Evolutionary conservation across 345 rosid species (phyloP).

Genomic region (Gossypium ekmanianum): DNA sequence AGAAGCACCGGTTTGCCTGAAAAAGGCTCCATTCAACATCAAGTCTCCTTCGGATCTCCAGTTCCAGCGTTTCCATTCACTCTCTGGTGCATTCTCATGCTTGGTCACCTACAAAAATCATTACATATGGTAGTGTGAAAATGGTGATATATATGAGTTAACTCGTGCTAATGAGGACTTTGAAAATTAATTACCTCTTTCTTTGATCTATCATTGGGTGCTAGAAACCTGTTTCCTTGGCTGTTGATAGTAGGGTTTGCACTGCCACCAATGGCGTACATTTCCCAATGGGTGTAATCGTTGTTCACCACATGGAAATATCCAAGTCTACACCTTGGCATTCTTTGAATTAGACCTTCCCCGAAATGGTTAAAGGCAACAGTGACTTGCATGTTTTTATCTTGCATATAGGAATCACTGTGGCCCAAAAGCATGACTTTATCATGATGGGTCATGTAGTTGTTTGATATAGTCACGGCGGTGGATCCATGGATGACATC

Average conservation of each 20-base stretch:
- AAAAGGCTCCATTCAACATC: conserved; percentile 67
- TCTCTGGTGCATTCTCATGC: conserved; percentile 63
- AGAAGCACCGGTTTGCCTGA: conserved; percentile 47
- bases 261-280: conserved; percentile 90
- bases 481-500: conserved; percentile 82
- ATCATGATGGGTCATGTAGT: conserved; percentile 75
- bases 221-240: conserved; percentile 78
- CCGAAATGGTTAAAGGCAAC: conserved; percentile 85
- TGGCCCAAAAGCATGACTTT: conserved; percentile 82
- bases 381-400: conserved; percentile 74
- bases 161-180: background rate
- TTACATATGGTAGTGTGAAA: background rate
- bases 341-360: conserved; percentile 81
- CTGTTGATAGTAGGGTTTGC: conserved; percentile 72
- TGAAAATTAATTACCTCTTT: conserved; percentile 53
- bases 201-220: conserved; percentile 45
- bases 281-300: conserved; percentile 80
- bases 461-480: conserved; percentile 75
- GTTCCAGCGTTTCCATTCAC: conserved; percentile 63
- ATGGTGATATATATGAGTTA: background rate
- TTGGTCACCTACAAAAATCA: conserved; percentile 51
- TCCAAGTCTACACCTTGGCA: conserved; percentile 82
- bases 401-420: conserved; percentile 58
- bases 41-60: conserved; percentile 80
- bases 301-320: conserved; percentile 87